phyloP scores from a whole-genome alignment of 805 yeast genomes.

The Saturnispora dispora region DNA sequence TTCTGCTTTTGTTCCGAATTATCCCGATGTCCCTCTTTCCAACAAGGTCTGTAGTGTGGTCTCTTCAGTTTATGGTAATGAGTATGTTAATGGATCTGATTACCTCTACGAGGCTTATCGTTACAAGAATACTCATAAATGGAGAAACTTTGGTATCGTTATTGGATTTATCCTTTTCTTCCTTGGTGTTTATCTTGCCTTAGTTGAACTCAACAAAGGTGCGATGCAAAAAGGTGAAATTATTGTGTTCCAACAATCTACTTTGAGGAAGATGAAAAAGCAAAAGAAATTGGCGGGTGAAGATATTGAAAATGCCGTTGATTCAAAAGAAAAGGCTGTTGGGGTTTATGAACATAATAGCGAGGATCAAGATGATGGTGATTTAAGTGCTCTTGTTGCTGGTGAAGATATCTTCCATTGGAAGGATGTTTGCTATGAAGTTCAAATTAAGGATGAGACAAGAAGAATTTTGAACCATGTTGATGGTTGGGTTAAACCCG shows the following conservation, averaged over 20 bases:
- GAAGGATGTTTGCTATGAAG: constrained; percentile 66
- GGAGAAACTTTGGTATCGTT: constrained; percentile 76
- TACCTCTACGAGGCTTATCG: constrained; percentile 42
- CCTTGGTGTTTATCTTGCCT: constrained; percentile 40
- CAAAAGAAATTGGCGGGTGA: constrained; percentile 22
- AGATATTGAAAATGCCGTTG: constrained; percentile 23
- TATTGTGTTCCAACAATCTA: constrained; percentile 44
- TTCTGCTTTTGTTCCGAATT: constrained; percentile 38
- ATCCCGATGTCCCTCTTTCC: constrained; percentile 15
- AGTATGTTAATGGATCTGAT: constrained; percentile 47
- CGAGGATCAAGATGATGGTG: constrained; percentile 17
- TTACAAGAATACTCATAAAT: constrained; percentile 49
- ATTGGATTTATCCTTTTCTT: constrained; percentile 49
- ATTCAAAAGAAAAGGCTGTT: constrained; percentile 19
- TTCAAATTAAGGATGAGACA: constrained; percentile 50
- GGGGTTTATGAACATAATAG: constrained; percentile 17
- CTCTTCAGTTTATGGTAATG: constrained; percentile 50
- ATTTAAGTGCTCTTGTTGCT: constrained; percentile 22
- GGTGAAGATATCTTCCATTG: constrained; percentile 60
- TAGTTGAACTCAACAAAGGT: constrained; percentile 51
- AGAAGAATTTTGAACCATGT: constrained; percentile 55
- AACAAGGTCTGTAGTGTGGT: constrained; percentile 31
- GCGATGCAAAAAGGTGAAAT: constrained; percentile 68
- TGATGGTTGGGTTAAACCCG: constrained; percentile 80
- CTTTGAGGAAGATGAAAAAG: constrained; percentile 40